These are phyloP conservation scores for Piper longum DNA, from an alignment of 164 flowering plant genomes.

Conservation along the genomic window DNA sequence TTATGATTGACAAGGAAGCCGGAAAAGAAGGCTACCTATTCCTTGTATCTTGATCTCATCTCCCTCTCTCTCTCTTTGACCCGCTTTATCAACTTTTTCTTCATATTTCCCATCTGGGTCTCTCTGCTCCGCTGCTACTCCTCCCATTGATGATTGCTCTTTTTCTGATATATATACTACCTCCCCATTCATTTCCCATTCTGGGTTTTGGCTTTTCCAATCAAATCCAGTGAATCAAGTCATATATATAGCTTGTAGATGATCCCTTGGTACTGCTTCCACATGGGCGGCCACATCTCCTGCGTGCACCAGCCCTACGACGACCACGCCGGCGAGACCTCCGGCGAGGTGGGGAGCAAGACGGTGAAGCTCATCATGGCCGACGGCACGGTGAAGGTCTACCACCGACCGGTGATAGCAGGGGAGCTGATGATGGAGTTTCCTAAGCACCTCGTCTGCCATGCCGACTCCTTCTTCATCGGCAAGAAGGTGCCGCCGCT, in stretches of 20 bases:
- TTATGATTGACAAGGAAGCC: neutral
- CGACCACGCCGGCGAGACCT: neutral
- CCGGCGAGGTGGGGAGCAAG: neutral
- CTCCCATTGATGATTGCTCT: neutral
- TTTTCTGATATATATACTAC: neutral
- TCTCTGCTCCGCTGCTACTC: neutral
- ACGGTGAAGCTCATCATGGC: constrained; percentile 39
- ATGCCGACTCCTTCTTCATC: constrained; percentile 47
- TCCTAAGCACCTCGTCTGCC: constrained; percentile 49
- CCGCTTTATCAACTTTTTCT: neutral
- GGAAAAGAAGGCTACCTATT: neutral
- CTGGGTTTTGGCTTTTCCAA: neutral
- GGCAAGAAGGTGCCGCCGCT: constrained; percentile 52
- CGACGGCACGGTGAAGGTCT: constrained; percentile 41
- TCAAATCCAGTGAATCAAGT: constrained; percentile 2
- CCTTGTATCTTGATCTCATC: neutral
- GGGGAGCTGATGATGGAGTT: constrained; percentile 40
- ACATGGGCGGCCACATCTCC: constrained; percentile 15
- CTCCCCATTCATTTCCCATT: neutral
- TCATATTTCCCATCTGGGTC: neutral
- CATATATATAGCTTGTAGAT: constrained; percentile 6
- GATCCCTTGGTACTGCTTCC: constrained; percentile 15
- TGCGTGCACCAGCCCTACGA: constrained; percentile 8
- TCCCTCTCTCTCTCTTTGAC: neutral
- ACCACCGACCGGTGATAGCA: constrained; percentile 34